Conservation (phyloP, 1,284 basidiomycete species). For the Ustilago curta region DNA sequence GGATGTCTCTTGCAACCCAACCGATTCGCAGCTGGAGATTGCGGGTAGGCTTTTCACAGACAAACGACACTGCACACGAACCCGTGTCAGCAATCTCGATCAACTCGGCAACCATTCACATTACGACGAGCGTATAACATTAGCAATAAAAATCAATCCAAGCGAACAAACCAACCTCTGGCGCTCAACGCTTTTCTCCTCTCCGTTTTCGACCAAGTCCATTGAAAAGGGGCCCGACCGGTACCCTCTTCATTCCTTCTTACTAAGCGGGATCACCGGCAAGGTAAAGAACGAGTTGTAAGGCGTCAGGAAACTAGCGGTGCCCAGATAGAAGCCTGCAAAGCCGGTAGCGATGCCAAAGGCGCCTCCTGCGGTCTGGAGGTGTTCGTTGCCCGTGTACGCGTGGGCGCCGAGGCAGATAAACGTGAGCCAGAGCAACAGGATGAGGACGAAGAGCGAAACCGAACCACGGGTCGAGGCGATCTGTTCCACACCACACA, state of each 20-base stretch:
- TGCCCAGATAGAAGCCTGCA: conserved; percentile 55
- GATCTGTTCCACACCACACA: not conserved
- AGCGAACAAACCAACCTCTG: no score
- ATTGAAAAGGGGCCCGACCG: not conserved
- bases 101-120: no score
- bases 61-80: no score
- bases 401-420: conserved; percentile 32
- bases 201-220: not conserved
- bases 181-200: not conserved
- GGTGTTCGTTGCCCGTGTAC: conserved; percentile 24
- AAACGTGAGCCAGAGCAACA: conserved; percentile 48
- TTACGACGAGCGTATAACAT: no score
- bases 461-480: conserved; percentile 37
- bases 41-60: no score
- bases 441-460: conserved; percentile 45
- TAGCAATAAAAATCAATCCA: no score
- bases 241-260: conserved; percentile 30
- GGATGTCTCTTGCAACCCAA: no score
- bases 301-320: conserved; percentile 42
- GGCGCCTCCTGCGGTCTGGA: conserved; percentile 48
- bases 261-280: conserved; percentile 44
- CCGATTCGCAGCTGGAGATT: no score
- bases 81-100: no score
- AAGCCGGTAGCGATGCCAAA: conserved; percentile 52
- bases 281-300: conserved; percentile 57